These are phyloP conservation scores for Jackrogersella multiformis DNA, from an alignment of 495 filamentous ascomycete species.

Conservation along the genomic window DNA sequence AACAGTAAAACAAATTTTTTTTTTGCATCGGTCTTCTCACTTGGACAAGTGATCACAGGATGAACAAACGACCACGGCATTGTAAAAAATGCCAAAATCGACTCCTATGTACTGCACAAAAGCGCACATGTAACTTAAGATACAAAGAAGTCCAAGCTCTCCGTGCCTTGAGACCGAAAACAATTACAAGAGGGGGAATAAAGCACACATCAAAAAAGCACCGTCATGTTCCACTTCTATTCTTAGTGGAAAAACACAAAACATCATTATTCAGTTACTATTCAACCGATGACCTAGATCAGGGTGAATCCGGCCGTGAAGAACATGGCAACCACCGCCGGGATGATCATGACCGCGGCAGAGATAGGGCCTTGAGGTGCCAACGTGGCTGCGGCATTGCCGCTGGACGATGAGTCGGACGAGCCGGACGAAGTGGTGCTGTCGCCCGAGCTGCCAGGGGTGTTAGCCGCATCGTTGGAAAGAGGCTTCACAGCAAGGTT, in stretches of 20 bases:
- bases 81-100: conserved; percentile 20
- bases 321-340: conserved; percentile 39
- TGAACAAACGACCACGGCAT: not conserved
- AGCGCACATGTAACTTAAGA: conserved; percentile 39
- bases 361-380: conserved; percentile 38
- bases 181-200: conserved; percentile 41
- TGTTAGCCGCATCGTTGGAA: conserved; percentile 52
- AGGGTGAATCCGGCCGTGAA: conserved; percentile 43
- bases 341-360: conserved; percentile 38
- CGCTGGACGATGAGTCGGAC: not conserved
- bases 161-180: conserved; percentile 27
- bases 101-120: conserved; percentile 41
- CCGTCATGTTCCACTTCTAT: conserved; percentile 26
- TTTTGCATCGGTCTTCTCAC: too few relatives aligned
- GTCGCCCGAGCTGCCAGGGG: conserved; percentile 17
- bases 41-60: not conserved
- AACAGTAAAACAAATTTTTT: too few relatives aligned
- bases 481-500: conserved; percentile 56
- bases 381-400: conserved; percentile 37
- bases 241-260: conserved; percentile 23
- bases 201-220: conserved; percentile 30
- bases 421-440: conserved; percentile 14
- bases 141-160: conserved; percentile 35
- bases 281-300: conserved; percentile 40
- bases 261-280: conserved; percentile 37